Conservation (phyloP, 163 green algal species). For the Scenedesmus sp. region DNA sequence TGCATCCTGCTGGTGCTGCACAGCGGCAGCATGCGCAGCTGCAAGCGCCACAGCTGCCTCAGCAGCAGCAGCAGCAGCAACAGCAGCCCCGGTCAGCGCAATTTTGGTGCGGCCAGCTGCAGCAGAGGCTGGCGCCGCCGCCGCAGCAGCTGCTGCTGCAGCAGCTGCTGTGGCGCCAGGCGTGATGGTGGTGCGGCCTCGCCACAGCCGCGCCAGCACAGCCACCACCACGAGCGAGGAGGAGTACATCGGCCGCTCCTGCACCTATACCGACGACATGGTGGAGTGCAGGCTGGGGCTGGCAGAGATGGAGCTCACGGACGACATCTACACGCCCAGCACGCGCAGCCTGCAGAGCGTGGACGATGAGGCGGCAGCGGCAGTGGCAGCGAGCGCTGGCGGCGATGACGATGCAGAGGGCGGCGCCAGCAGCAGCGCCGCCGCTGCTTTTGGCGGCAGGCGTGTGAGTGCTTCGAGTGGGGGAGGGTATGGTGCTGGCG, state of each 20-base stretch:
- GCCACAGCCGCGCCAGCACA: conserved; percentile 14
- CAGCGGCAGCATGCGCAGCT: background rate
- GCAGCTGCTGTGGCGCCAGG: background rate
- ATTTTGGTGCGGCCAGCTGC: background rate
- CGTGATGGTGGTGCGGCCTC: background rate
- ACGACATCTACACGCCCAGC: conserved; percentile 47
- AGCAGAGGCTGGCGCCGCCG: background rate
- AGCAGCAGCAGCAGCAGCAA: background rate
- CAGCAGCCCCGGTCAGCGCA: background rate
- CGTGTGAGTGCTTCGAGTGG: background rate
- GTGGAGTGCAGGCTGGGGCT: background rate
- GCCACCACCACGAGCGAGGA: background rate
- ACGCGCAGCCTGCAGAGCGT: conserved; percentile 34
- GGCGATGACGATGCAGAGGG: background rate
- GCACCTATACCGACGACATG: conserved; percentile 27
- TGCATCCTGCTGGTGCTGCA: background rate
- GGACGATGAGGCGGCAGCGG: conserved; percentile 26
- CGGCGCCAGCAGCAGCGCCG: background rate
- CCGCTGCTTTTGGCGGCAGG: background rate
- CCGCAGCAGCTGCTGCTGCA: background rate
- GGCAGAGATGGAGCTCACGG: conserved; percentile 38
- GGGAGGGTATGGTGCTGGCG: background rate
- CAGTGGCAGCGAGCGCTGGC: background rate
- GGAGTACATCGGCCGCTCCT: conserved; percentile 9
- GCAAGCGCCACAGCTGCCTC: background rate